phyloP scores from a whole-genome alignment of 1,284 basidiomycete genomes.

The Vanrija pseudolonga region DNA sequence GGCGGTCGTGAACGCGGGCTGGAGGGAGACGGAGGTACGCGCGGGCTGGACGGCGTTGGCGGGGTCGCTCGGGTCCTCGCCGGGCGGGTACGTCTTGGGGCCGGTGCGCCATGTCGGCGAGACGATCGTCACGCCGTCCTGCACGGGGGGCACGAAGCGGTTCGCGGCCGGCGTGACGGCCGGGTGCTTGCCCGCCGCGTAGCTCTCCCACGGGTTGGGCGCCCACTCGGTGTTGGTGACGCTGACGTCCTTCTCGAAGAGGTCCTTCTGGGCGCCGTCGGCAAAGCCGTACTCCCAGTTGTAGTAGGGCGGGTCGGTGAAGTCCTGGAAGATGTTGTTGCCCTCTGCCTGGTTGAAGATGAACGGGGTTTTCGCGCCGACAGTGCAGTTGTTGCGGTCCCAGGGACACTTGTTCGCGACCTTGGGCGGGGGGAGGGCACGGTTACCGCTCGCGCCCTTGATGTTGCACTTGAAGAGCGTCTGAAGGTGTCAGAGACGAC shows the following conservation, averaged over 20 bases:
- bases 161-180: no score
- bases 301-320: constrained; percentile 24
- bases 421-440: constrained; percentile 23
- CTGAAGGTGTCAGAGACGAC: constrained; percentile 15
- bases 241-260: constrained; percentile 3
- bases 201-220: constrained; percentile 34
- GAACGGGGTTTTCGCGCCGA: constrained; percentile 1
- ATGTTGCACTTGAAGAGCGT: constrained; percentile 40
- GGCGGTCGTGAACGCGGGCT: no score
- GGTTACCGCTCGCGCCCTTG: constrained; percentile 32
- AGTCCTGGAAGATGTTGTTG: constrained; percentile 56
- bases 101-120: no score
- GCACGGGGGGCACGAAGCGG: no score
- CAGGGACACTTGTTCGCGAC: constrained; percentile 1
- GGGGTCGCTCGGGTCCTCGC: no score
- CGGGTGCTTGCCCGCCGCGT: no score
- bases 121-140: no score
- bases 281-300: constrained; percentile 25
- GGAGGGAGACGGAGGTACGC: no score
- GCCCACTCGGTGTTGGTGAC: constrained; percentile 53
- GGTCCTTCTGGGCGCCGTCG: constrained; percentile 31
- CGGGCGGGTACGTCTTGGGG: no score
- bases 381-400: constrained; percentile 26
- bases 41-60: no score
- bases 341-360: constrained; percentile 8